These are phyloP conservation scores for Discostella pseudostelligera DNA, from an alignment of 108 stramenopile species.

Conservation along the genomic window DNA sequence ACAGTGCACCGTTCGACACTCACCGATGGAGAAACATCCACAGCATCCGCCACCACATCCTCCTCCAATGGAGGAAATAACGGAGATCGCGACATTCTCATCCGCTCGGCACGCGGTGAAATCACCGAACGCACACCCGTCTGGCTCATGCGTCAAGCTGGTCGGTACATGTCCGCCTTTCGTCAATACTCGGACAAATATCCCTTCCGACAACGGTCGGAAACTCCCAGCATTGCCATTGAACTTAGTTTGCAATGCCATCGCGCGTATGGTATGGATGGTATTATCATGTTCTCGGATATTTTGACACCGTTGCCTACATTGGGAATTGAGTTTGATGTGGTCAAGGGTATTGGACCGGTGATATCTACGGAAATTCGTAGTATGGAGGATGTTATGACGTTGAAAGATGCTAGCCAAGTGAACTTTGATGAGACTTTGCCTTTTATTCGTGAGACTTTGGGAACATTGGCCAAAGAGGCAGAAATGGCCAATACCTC, in stretches of 20 bases:
- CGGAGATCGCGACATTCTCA: constrained; percentile 88
- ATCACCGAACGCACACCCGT: constrained; percentile 92
- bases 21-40: background rate
- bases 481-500: constrained; percentile 87
- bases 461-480: constrained; percentile 69
- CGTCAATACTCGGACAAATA: constrained; percentile 92
- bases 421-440: constrained; percentile 81
- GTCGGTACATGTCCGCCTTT: constrained; percentile 98
- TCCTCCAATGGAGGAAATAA: constrained; percentile 16
- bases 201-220: constrained; percentile 92
- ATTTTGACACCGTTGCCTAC: constrained; percentile 96
- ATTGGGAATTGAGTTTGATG: constrained; percentile 96
- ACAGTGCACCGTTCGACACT: too few species aligned
- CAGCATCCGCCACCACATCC: constrained; percentile 13
- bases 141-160: constrained; percentile 99
- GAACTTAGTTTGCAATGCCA: constrained; percentile 95
- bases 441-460: constrained; percentile 91
- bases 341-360: constrained; percentile 93
- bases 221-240: constrained; percentile 93
- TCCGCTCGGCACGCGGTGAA: constrained; percentile 96
- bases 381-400: constrained; percentile 60
- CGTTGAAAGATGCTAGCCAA: constrained; percentile 41
- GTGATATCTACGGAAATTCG: constrained; percentile 78
- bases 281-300: constrained; percentile 98
- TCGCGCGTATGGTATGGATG: constrained; percentile 94